Evolutionary conservation across 495 filamentous ascomycete genomes (phyloP).

Genomic region (Podospora appendiculata): DNA sequence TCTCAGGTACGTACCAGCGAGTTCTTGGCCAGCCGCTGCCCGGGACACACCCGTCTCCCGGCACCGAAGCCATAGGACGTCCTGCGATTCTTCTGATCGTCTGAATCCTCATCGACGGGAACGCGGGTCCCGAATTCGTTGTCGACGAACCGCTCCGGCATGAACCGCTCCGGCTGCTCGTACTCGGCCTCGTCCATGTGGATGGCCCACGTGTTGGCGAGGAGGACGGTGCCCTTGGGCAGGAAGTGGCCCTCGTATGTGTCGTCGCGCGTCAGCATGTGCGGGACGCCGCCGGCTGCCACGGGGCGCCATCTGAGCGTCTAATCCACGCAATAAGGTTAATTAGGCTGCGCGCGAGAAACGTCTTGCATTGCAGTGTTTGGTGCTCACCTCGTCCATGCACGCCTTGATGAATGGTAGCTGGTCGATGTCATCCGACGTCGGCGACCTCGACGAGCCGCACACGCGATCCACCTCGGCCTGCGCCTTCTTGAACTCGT

Average conservation of each 20-base stretch:
- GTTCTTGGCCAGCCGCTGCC: not conserved
- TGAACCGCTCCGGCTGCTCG: slow-evolving; percentile 39
- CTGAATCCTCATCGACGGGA: not conserved
- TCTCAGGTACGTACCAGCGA: not conserved
- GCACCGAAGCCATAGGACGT: not conserved
- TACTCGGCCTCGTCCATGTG: slow-evolving; percentile 50
- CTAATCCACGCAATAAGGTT: no score
- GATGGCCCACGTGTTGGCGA: slow-evolving; percentile 28
- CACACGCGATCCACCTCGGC: not conserved
- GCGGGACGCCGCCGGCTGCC: slow-evolving; percentile 42
- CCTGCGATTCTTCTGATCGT: not conserved
- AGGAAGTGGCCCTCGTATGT: slow-evolving; percentile 25
- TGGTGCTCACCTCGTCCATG: not conserved
- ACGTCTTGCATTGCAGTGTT: no score
- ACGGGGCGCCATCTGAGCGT: slow-evolving; percentile 42
- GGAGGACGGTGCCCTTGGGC: slow-evolving; percentile 24
- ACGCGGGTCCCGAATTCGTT: slow-evolving; percentile 12
- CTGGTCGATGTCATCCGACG: not conserved
- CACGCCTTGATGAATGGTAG: not conserved
- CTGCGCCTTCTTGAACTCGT: not conserved
- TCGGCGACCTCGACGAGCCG: not conserved
- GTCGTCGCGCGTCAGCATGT: slow-evolving; percentile 40
- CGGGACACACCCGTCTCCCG: not conserved
- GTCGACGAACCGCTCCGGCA: slow-evolving; percentile 31
- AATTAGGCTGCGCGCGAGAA: no score